Base-by-base conservation (phyloP, 2,329 filamentous ascomycete genomes). In the Aureobasidium mangrovei region DNA sequence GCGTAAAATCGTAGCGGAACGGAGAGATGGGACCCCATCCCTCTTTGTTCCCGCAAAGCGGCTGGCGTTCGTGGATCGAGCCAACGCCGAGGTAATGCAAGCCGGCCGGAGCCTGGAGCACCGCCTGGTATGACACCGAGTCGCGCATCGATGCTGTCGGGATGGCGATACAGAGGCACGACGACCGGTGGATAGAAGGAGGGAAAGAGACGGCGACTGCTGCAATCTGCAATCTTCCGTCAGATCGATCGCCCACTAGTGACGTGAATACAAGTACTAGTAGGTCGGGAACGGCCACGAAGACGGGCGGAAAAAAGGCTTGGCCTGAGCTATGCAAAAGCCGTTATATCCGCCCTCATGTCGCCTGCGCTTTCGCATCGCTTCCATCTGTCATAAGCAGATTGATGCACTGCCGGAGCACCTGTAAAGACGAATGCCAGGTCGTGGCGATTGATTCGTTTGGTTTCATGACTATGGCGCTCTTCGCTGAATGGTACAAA, bases 11-110 rank as follows among this genome's bases (percentile, higher is more conserved):
- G 71, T 89, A 96, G 69, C 91, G 80, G 61, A 83, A 77, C 35
- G 84, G 83, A 71, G 90, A 96, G 67, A 98, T 68, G 26, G 93
- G 93, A 1, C 94, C 94, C 93, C 93, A 98, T 64, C 93, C 94
- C 72, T 97, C 91, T 53, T 78, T 76, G 71, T 95, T 93, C 69
- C 86, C 82, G 73, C 91, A 97, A 70, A 96, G 76, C 56, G 88
- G 83, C 68, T 94, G 86, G 24, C 47, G 40, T 7, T 51, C 38
- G 12, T 46, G 24, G 42, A 9, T 31, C 41, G 46, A 41, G 10
- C 32, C 38, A 46, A 45, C 47, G 35, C 46, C 42, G 9, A 56
- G 48, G 29, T 56, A 56, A 42, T 56, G 49, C 39, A 53, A 44
- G 39, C 24, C 39, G 29, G 38, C 39, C 31, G 49, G 31, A 7